A percentile compares a stretch with the other conserved stretches of the same genome.
These are phyloP conservation scores for Luffa acutangula DNA, from an alignment of 306 rosid genomes.

Conservation along the genomic window DNA sequence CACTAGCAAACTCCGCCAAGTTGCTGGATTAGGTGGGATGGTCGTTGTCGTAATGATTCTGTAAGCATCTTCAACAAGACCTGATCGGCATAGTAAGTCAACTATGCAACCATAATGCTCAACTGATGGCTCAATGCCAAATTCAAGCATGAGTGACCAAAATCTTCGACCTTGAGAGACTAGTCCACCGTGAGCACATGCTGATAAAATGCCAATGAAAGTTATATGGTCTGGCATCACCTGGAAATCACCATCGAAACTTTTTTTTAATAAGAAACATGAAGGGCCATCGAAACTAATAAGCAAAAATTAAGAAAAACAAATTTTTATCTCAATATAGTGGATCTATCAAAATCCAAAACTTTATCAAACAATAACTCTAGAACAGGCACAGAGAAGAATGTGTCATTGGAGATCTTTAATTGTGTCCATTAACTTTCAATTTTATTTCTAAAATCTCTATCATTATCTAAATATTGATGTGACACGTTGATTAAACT, in stretches of 20 bases:
- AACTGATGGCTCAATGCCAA: conserved; percentile 14
- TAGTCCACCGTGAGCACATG: conserved; percentile 17
- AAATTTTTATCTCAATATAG: not conserved
- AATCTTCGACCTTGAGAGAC: conserved; percentile 13
- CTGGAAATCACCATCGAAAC: not conserved
- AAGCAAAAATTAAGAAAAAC: not conserved
- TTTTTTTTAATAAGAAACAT: too few relatives aligned
- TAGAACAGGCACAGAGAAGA: not conserved
- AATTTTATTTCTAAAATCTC: not conserved
- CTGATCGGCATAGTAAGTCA: conserved; percentile 19
- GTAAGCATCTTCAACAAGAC: conserved; percentile 12
- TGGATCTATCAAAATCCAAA: not conserved
- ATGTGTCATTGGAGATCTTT: not conserved
- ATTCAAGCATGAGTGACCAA: conserved; percentile 24
- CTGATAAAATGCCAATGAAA: conserved; percentile 12
- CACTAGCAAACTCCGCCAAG: conserved; percentile 12
- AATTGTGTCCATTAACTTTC: not conserved
- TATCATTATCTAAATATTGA: not conserved
- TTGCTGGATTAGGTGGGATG: conserved; percentile 10
- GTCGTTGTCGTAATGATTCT: conserved; percentile 5
- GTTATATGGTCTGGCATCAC: conserved; percentile 16
- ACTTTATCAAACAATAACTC: not conserved
- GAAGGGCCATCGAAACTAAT: not conserved
- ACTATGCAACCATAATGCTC: conserved; percentile 22
- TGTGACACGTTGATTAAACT: not conserved